Base-by-base conservation (phyloP, 2,329 filamentous ascomycete genomes). In the Phialemonium atrogriseum region DNA sequence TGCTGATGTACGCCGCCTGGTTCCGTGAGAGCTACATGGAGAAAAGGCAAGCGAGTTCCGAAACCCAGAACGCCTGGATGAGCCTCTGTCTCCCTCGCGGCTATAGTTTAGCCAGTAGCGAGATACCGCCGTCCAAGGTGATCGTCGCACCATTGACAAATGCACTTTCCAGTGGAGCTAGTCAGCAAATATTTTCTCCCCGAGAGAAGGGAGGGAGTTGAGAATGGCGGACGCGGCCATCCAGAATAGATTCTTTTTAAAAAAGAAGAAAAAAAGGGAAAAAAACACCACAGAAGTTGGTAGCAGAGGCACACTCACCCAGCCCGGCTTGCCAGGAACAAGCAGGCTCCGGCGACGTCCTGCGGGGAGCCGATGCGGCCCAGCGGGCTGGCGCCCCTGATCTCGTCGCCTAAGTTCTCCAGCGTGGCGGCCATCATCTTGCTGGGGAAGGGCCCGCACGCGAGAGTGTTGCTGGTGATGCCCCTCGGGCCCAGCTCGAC, bases 341-440 rank as follows among this genome's bases (percentile, higher is more conserved):
- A 55, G 50, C 80, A 84, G 9, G 80, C 68, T 0, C 81, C 81
- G 0, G 80, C 80, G 4, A 84, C 76, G 52, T 87, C 82, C 49
- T 77, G 59, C 1, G 77, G 70, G 12, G 59, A 68, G 1, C 82
- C 82, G 44, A 85, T 81, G 19, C 82, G 60, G 1, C 73, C 69
- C 42, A 85, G 48, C 8, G 82, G 82, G 37, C 81, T 76, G 4
- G 67, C 67, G 1, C 55, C 58, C 35, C 65, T 63, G 42, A 82
- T 77, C 6, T 52, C 52, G 5, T 73, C 69, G 28, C 68, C 62
- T 36, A 68, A 68, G 20, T 62, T 56, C 38, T 74, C 64, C 37
- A 82, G 56, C 36, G 73, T 74, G 13, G 65, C 67, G 35, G 65
- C 67, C 74, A 79, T 79, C 77, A 81, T 82, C 60, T 77, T 79